phyloP scores from a whole-genome alignment of 2,329 filamentous ascomycete species.

The Simplicillium aogashimaense region DNA sequence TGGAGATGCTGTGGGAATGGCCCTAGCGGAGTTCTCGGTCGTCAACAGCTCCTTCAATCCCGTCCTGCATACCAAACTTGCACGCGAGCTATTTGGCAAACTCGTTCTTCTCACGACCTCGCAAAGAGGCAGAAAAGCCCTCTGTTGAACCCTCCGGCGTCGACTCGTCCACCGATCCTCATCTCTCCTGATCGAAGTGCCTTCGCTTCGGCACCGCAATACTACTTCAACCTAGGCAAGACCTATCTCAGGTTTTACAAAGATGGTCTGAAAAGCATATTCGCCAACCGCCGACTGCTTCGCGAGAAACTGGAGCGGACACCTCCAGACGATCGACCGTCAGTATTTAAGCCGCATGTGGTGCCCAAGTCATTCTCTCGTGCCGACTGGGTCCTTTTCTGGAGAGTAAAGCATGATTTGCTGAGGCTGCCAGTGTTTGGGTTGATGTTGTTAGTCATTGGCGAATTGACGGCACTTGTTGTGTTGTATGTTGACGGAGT shows the following conservation, averaged over 20 bases:
- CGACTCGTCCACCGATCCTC: slow-evolving; percentile 64
- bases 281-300: slow-evolving; percentile 51
- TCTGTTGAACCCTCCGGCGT: slow-evolving; percentile 58
- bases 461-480: slow-evolving; percentile 77
- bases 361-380: slow-evolving; percentile 38
- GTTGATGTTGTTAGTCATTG: slow-evolving; percentile 65
- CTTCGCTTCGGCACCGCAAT: slow-evolving; percentile 21
- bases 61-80: too few relatives aligned
- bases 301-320: slow-evolving; percentile 27
- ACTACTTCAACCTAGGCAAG: slow-evolving; percentile 56
- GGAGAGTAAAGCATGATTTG: slow-evolving; percentile 61
- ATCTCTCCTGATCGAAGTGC: slow-evolving; percentile 45
- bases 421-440: slow-evolving; percentile 71
- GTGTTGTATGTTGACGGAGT: slow-evolving; percentile 60
- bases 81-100: background rate
- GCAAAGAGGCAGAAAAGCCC: slow-evolving; percentile 17
- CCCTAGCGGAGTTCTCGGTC: slow-evolving; percentile 9
- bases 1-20: slow-evolving; percentile 18
- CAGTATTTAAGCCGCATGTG: slow-evolving; percentile 21
- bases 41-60: slow-evolving; percentile 2
- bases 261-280: slow-evolving; percentile 65
- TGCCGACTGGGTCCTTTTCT: slow-evolving; percentile 60
- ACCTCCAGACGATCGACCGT: slow-evolving; percentile 46
- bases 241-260: slow-evolving; percentile 84
- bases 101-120: background rate